A percentile compares a stretch with the other conserved stretches of the same genome.
Evolutionary conservation across 768 basidiomycete species (phyloP).

Genomic region (Auriscalpium orientale): DNA sequence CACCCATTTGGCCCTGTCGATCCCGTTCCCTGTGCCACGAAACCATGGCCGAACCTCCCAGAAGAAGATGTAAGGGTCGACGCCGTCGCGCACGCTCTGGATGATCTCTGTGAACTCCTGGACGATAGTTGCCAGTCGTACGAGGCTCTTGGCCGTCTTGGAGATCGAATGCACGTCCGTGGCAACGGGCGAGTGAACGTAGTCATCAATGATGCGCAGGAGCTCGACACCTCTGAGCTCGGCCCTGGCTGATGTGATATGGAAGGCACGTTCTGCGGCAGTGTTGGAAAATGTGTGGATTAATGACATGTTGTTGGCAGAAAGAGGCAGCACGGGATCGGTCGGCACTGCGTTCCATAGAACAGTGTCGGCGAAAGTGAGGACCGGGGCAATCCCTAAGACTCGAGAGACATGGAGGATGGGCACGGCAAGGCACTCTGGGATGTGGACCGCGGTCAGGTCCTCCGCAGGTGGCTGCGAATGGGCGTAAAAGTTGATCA

Average conservation of each 20-base stretch:
- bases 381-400: constrained; percentile 84
- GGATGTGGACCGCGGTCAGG: constrained; percentile 47
- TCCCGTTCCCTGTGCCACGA: constrained; percentile 64
- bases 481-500: constrained; percentile 87
- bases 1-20: constrained; percentile 50
- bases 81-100: constrained; percentile 54
- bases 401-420: constrained; percentile 66
- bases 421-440: constrained; percentile 70
- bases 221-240: constrained; percentile 86
- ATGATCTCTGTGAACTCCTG: constrained; percentile 69
- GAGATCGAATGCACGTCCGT: constrained; percentile 54
- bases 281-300: constrained; percentile 76
- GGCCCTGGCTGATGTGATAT: constrained; percentile 72
- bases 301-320: constrained; percentile 68
- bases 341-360: constrained; percentile 82
- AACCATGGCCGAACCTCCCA: constrained; percentile 91
- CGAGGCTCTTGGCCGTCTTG: constrained; percentile 67
- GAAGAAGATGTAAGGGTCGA: constrained; percentile 86
- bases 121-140: constrained; percentile 58
- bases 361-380: constrained; percentile 95
- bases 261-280: constrained; percentile 81
- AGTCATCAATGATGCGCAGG: constrained; percentile 81
- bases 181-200: constrained; percentile 64
- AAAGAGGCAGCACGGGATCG: constrained; percentile 49
- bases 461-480: constrained; percentile 45